phyloP scores from a whole-genome alignment of 1,284 basidiomycete genomes.

The Phellinidium pouzarii region DNA sequence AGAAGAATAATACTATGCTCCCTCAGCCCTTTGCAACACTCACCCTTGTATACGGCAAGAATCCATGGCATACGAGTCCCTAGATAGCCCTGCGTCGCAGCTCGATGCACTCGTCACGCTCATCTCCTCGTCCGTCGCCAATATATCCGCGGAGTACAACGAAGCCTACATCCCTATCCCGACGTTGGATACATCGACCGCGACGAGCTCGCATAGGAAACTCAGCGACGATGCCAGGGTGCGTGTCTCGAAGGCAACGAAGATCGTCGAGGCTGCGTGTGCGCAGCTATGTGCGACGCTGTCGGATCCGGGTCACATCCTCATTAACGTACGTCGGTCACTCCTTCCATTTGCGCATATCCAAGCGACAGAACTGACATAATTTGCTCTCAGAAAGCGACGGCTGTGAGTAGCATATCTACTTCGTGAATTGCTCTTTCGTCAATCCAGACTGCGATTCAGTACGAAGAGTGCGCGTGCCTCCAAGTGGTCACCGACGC shows the following conservation, averaged over 20 bases:
- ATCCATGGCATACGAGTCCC: not conserved
- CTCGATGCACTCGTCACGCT: slow-evolving; percentile 6
- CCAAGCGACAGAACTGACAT: not conserved
- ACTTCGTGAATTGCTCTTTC: not conserved
- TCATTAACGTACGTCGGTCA: not conserved
- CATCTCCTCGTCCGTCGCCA: not conserved
- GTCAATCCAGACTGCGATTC: not conserved
- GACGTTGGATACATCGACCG: not conserved
- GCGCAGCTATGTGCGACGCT: slow-evolving; percentile 6
- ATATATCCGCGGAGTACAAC: slow-evolving; percentile 1
- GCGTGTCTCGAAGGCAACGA: not conserved
- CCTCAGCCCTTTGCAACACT: no score
- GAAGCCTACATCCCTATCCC: not conserved
- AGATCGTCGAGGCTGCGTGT: slow-evolving; percentile 6
- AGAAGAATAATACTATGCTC: no score
- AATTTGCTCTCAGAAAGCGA: slow-evolving; percentile 3
- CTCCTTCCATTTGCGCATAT: not conserved
- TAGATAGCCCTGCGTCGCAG: not conserved
- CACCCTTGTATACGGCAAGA: no score
- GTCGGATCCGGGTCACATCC: not conserved
- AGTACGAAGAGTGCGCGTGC: slow-evolving; percentile 23
- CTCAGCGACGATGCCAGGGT: not conserved
- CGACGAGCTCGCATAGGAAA: not conserved
- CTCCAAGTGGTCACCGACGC: slow-evolving; percentile 25
- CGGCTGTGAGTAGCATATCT: not conserved